Percentiles rank a stretch among this genome's conserved stretches.
Conservation (phyloP, 257 asterid genomes). For the Nicotiana tabacum region DNA sequence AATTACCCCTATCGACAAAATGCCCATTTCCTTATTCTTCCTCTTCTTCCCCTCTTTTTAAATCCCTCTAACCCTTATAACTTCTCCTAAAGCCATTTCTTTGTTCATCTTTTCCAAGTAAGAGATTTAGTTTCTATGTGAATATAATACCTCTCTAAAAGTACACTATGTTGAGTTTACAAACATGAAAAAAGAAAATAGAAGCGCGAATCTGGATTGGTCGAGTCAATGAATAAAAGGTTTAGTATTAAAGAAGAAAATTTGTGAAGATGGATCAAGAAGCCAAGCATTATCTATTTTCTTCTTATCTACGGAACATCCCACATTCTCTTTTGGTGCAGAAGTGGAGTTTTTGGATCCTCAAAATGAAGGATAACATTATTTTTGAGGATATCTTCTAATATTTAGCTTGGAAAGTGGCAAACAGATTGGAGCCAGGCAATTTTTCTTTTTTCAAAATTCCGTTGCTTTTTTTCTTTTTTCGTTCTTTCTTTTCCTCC, state of each 20-base stretch:
- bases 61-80: not conserved
- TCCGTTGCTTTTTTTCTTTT: not conserved
- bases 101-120: not conserved
- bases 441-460: not conserved
- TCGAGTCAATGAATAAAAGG: not conserved
- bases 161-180: not conserved
- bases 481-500: not conserved
- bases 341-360: not conserved
- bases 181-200: not conserved
- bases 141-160: not conserved
- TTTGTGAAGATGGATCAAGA: not conserved
- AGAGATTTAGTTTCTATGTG: not conserved
- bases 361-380: not conserved
- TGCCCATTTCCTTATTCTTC: not conserved
- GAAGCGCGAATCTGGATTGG: no score
- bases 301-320: not conserved
- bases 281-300: not conserved
- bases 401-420: not conserved
- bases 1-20: not conserved
- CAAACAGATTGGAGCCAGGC: slow-evolving; percentile 21
- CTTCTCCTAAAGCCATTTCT: not conserved
- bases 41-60: not conserved
- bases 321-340: not conserved
- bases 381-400: not conserved
- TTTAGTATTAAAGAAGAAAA: not conserved